Evolutionary conservation across 345 rosid species (phyloP), one percentile per base, ranked within the genome.

Genomic region (Linum tenue): DNA sequence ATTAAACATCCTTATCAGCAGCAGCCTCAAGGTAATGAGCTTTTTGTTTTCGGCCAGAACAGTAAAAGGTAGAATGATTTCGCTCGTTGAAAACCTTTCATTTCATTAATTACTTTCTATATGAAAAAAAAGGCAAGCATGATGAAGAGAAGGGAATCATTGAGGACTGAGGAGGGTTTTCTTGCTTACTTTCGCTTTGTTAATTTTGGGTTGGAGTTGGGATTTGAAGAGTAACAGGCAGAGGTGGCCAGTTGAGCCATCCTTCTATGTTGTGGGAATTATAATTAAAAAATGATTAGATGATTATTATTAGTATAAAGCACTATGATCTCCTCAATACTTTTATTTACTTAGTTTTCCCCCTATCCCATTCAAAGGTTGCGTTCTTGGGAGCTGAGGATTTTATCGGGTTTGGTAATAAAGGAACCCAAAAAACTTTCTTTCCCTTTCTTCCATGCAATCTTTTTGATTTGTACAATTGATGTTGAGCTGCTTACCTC

Each of bases 281-380:
- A 83, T 87, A 77, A 87, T 90, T 84, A 84, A 80, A 77, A 81
- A 85, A 90, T 90, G 86, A 90, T 90, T 84, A 79, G 65, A 36
- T 15, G 12, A 39, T 50, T 64, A 65, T 22, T 22, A n/a, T n/a
- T n/a, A n/a, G n/a, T n/a, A n/a, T 22, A 22, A 22, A 22, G 31
- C 31, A 22, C 0, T 22, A 22, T 22, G 31, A 22, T 22, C 31
- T 22, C 31, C 31, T 22, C 31, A 22, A 22, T 22, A 22, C 31
- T 22, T n/a, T 22, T 22, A 22, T 22, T 22, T 22, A 22, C 31
- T 22, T 22, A 50, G 6, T 35, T n/a, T 22, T 22, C 1, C 31
- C 31, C 31, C 31, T 22, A 22, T 22, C 31, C 31, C 31, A 22
- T 22, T 22, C 31, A 22, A 22, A 22, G 31, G 31, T 0, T 37